Evolutionary conservation across 192 early-diverging fungal species (phyloP).

Genomic region (Backusella liffmaniae): DNA sequence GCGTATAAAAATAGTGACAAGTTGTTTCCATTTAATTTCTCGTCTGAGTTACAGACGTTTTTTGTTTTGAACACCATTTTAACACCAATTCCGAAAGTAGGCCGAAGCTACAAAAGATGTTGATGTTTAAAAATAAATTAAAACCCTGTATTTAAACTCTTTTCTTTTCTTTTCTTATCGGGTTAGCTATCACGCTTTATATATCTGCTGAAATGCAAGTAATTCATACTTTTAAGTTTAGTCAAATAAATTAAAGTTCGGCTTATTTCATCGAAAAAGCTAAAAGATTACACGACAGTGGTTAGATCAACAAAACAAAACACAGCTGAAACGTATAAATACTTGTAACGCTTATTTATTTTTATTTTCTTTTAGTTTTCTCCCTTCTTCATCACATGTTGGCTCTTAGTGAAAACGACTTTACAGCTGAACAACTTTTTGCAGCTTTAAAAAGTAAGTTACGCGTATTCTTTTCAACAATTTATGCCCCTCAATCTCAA

Average conservation of each 20-base stretch:
- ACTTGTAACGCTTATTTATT: not conserved
- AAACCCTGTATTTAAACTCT: not conserved
- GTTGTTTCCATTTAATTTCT: not conserved
- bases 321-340: not conserved
- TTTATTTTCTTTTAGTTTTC: not conserved
- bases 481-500: not conserved
- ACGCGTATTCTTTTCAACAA: not conserved
- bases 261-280: not conserved
- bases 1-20: no score
- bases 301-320: not conserved
- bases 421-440: conserved; percentile 5
- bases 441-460: conserved; percentile 3
- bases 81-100: not conserved
- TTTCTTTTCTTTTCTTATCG: not conserved
- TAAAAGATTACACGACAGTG: not conserved
- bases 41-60: not conserved
- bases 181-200: not conserved
- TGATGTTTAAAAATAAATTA: not conserved
- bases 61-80: not conserved
- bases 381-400: not conserved
- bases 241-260: not conserved
- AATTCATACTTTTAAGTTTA: not conserved
- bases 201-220: not conserved
- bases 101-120: not conserved
- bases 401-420: not conserved